These are phyloP conservation scores for Aspergillus cavernicola DNA, from an alignment of 495 filamentous ascomycete genomes.

Conservation along the genomic window DNA sequence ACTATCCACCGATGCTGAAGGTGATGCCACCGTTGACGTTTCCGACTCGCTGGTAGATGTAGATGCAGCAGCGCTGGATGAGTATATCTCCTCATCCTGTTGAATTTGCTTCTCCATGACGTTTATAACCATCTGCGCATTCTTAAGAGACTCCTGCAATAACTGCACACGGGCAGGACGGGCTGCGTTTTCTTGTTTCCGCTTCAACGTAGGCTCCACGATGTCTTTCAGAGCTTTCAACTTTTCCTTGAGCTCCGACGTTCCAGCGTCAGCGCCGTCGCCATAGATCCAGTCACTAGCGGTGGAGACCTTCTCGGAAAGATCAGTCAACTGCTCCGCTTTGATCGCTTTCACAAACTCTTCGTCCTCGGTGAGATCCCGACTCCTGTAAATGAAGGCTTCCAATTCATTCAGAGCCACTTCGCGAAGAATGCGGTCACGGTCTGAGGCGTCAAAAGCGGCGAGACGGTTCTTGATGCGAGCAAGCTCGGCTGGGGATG, in stretches of 20 bases:
- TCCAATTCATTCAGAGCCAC: conserved; percentile 91
- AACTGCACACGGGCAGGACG: conserved; percentile 62
- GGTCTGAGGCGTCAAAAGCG: conserved; percentile 81
- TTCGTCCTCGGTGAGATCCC: conserved; percentile 74
- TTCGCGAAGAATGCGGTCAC: conserved; percentile 69
- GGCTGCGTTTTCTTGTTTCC: conserved; percentile 62
- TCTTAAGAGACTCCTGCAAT: conserved; percentile 58
- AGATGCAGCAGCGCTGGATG: conserved; percentile 31
- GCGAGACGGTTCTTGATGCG: conserved; percentile 68
- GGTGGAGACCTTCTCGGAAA: conserved; percentile 61
- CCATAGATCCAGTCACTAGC: conserved; percentile 88
- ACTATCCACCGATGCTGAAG: conserved; percentile 23
- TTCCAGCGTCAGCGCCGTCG: conserved; percentile 71
- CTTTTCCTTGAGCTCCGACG: conserved; percentile 64
- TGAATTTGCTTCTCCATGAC: conserved; percentile 42
- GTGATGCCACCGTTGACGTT: conserved; percentile 5
- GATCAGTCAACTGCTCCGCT: conserved; percentile 51
- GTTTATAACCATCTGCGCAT: conserved; percentile 46
- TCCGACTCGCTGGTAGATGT: conserved; percentile 23
- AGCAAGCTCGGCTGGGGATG: conserved; percentile 54
- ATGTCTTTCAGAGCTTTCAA: conserved; percentile 69
- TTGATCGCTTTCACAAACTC: conserved; percentile 69
- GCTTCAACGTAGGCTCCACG: conserved; percentile 62
- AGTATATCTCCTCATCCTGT: conserved; percentile 38
- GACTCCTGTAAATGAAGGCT: conserved; percentile 83